Base-by-base conservation (phyloP, 2,329 filamentous ascomycete species). In the Achaetomium macrosporum region DNA sequence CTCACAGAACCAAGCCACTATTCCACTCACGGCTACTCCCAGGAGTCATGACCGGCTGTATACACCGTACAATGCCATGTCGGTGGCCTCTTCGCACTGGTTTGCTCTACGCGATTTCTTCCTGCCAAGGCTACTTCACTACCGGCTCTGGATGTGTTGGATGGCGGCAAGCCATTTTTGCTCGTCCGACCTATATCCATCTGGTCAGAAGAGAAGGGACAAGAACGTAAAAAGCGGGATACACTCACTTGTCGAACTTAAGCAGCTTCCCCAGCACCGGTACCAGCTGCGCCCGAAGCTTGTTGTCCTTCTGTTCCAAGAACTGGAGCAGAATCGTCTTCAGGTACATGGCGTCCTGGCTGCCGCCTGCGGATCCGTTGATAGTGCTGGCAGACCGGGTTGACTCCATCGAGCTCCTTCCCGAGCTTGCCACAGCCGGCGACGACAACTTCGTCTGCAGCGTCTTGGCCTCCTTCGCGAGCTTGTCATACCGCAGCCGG, bases 111-210 rank as follows among this genome's bases (percentile, higher is more conserved):
- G n/a, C n/a, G n/a, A n/a, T 16, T 8, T 42, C 9, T 40, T 2
- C 17, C 7, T 16, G 20, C n/a, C 25, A 8, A 16, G 15, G 13
- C 19, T 20, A n/a, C n/a, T 13, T 20, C 15, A 15, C 36, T 60
- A 66, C 49, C 69, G 63, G 41, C 67, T 68, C 15, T 67, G 70
- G 35, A 77, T 71, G 49, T 78, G 74, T 55, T 80, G 76, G 15
- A 95, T 84, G 2, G 87, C 90, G 16, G 84, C 80, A 70, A 85
- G 82, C 89, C 90, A 95, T 70, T 89, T 92, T 70, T 93, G 85
- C 71, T 93, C 87, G 61, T 96, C 90, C 30, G 69, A 62, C 57
- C 76, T 79, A 45, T 9, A 19, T 6, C 20, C 30, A 47, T 10
- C 20, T 37, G 35, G 11, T 35, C 3, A n/a, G 15, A 6, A 37